phyloP scores from a whole-genome alignment of 129 eudicot species.

The Tagetes patula region DNA sequence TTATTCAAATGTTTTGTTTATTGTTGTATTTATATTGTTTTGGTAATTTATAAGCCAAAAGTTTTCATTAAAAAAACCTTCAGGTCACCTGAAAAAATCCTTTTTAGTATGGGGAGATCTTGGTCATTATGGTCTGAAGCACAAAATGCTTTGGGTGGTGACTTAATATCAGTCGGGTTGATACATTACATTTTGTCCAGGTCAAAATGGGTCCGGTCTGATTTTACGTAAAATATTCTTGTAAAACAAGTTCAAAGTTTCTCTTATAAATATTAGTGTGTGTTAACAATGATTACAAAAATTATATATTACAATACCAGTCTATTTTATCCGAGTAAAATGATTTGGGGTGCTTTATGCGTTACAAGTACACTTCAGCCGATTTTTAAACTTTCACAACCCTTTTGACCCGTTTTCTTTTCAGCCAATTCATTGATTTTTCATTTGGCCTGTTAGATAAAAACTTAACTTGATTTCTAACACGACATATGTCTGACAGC shows the following conservation, averaged over 20 bases:
- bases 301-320: neutral
- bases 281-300: no score
- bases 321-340: neutral
- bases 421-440: neutral
- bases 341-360: neutral
- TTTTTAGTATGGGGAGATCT: neutral
- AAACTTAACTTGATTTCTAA: neutral
- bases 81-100: neutral
- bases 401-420: neutral
- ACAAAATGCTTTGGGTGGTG: neutral
- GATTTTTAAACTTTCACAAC: neutral
- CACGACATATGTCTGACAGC: conserved; percentile 1
- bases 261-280: no score
- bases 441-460: neutral
- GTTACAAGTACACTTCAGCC: neutral
- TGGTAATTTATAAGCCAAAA: neutral
- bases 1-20: neutral
- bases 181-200: neutral
- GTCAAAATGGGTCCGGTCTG: no score
- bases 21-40: neutral
- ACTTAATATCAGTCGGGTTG: neutral
- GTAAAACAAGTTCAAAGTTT: no score
- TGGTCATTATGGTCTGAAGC: neutral
- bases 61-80: neutral
- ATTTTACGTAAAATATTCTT: no score